phyloP scores from a whole-genome alignment of 495 filamentous ascomycete species.

The Peziza echinospora region DNA sequence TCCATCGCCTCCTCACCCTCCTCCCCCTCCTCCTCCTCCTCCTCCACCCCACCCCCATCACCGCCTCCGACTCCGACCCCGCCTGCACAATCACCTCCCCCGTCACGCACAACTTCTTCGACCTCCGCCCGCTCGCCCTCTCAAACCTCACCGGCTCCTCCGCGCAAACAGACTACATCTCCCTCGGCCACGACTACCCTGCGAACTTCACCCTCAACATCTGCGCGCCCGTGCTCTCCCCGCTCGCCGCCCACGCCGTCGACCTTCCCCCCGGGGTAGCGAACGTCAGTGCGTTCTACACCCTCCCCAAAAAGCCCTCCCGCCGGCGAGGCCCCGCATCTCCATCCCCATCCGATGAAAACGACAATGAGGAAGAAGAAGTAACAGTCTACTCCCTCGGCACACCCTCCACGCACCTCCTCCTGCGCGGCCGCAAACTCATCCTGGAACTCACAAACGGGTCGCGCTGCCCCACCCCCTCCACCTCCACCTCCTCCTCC shows the following conservation, averaged over 20 bases:
- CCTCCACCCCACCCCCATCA: slow-evolving; percentile 3
- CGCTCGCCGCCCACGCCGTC: slow-evolving; percentile 46
- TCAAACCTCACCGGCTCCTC: slow-evolving; percentile 24
- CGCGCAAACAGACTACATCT: slow-evolving; percentile 50
- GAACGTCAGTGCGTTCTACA: background rate
- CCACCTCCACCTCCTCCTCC: slow-evolving; percentile 10
- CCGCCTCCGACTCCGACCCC: slow-evolving; percentile 4
- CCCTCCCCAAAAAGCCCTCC: too few relatives aligned
- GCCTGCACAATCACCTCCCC: slow-evolving; percentile 66
- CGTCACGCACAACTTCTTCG: slow-evolving; percentile 62
- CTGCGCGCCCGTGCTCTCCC: slow-evolving; percentile 66
- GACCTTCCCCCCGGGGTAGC: slow-evolving; percentile 40
- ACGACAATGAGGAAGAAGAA: background rate
- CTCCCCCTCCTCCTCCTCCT: slow-evolving; percentile 10
- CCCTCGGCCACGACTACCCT: slow-evolving; percentile 62
- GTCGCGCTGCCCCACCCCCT: slow-evolving; percentile 43
- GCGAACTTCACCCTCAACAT: slow-evolving; percentile 92
- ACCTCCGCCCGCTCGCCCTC: slow-evolving; percentile 55
- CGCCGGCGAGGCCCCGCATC: too few relatives aligned
- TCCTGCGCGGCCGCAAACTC: slow-evolving; percentile 73
- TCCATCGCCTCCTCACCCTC: slow-evolving; percentile 1
- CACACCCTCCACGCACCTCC: slow-evolving; percentile 32
- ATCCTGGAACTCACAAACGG: slow-evolving; percentile 81
- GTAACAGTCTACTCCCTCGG: slow-evolving; percentile 47
- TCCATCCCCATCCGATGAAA: too few relatives aligned